Evolutionary conservation across 225 moss, liverwort and hornwort genomes (phyloP).

Genomic region (Takakia lepidozioides): DNA sequence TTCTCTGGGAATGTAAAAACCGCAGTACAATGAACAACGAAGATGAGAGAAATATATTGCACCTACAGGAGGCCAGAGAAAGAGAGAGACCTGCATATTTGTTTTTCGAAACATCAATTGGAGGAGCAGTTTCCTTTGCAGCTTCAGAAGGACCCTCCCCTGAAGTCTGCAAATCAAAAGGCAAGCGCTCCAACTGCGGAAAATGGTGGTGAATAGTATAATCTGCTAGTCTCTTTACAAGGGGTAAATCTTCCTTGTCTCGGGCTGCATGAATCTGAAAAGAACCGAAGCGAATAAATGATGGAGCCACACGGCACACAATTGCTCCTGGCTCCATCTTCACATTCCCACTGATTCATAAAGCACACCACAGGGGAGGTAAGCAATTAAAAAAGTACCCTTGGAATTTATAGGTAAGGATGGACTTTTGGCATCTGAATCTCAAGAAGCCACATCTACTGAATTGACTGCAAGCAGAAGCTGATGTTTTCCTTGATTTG

Average conservation of each 20-base stretch:
- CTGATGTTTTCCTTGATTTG: too few relatives aligned
- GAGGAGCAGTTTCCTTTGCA: slow-evolving; percentile 23
- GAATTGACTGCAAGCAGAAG: too few relatives aligned
- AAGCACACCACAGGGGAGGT: slow-evolving; percentile 2
- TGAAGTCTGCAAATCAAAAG: slow-evolving; percentile 67
- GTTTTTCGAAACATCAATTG: slow-evolving; percentile 66
- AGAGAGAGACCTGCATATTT: slow-evolving; percentile 58
- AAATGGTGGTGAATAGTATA: slow-evolving; percentile 81
- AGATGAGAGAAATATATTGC: neutral
- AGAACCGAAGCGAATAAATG: slow-evolving; percentile 88
- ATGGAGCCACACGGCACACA: slow-evolving; percentile 85
- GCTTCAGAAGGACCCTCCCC: slow-evolving; percentile 43
- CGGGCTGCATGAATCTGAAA: slow-evolving; percentile 98
- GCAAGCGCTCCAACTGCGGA: slow-evolving; percentile 56
- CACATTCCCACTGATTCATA: slow-evolving; percentile 69
- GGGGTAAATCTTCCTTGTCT: slow-evolving; percentile 61
- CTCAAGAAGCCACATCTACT: too few relatives aligned
- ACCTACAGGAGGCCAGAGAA: neutral
- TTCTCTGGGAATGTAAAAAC: too few relatives aligned
- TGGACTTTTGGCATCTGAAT: too few relatives aligned
- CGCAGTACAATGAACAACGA: too few relatives aligned
- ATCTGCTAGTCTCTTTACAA: slow-evolving; percentile 71
- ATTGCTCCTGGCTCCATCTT: slow-evolving; percentile 98
- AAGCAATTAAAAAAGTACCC: too few relatives aligned
- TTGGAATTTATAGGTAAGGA: too few relatives aligned